phyloP scores from a whole-genome alignment of 2,329 filamentous ascomycete species.

The Paecilomyces dactylethromorphus region DNA sequence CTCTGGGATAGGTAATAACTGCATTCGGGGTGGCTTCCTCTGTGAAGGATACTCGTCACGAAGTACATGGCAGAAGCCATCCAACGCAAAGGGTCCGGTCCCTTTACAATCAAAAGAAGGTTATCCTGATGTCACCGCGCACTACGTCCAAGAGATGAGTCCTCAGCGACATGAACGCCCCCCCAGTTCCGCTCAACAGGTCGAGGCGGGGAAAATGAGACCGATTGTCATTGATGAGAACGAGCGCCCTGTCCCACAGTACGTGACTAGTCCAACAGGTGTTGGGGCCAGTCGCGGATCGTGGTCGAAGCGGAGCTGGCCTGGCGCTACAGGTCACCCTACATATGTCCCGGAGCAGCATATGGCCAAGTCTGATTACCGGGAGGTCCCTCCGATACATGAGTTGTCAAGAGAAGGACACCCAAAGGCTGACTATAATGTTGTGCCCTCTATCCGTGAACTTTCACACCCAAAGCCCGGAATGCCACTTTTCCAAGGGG shows the following conservation, averaged over 20 bases:
- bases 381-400: constrained; percentile 34
- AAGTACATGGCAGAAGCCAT: constrained; percentile 70
- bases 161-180: constrained; percentile 33
- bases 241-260: constrained; percentile 29
- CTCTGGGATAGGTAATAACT: constrained; percentile 66
- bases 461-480: constrained; percentile 29
- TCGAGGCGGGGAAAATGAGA: constrained; percentile 40
- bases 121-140: constrained; percentile 31
- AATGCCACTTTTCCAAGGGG: constrained; percentile 30
- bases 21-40: constrained; percentile 78
- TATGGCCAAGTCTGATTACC: constrained; percentile 32
- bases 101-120: constrained; percentile 79
- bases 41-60: constrained; percentile 87
- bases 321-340: constrained; percentile 24
- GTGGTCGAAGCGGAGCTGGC: constrained; percentile 36
- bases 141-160: constrained; percentile 32
- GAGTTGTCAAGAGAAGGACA: constrained; percentile 32
- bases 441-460: constrained; percentile 35
- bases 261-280: constrained; percentile 34
- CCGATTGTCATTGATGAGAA: constrained; percentile 42
- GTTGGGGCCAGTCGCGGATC: constrained; percentile 24
- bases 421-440: constrained; percentile 33
- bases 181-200: constrained; percentile 23
- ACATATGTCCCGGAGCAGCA: constrained; percentile 30
- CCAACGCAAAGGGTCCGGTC: constrained; percentile 60